These are phyloP conservation scores for Trametes hirsuta DNA, from an alignment of 1,284 basidiomycete genomes.

Conservation along the genomic window DNA sequence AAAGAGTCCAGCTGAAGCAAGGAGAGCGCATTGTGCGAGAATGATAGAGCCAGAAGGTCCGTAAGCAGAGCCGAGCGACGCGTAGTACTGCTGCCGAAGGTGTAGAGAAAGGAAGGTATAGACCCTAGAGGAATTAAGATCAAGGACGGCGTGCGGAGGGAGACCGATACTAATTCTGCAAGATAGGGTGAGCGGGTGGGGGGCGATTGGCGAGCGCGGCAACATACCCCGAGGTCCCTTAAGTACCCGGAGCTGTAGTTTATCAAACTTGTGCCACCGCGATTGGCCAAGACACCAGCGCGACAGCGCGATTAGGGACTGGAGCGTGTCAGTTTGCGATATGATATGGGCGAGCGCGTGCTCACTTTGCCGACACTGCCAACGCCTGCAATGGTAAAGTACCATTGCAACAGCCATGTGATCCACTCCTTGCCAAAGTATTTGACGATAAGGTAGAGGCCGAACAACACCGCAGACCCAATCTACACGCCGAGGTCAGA, in stretches of 20 bases:
- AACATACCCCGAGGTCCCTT: constrained; percentile 50
- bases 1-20: constrained; percentile 91
- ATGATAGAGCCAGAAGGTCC: constrained; percentile 83
- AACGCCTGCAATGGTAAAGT: constrained; percentile 70
- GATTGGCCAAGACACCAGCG: constrained; percentile 49
- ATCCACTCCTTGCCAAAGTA: constrained; percentile 86
- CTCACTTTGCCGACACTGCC: constrained; percentile 74
- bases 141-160: constrained; percentile 66
- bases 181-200: background rate
- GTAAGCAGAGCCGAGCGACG: constrained; percentile 75
- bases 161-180: constrained; percentile 49
- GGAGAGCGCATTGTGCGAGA: constrained; percentile 82
- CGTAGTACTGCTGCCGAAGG: constrained; percentile 46
- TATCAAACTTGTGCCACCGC: constrained; percentile 58
- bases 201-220: background rate
- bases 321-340: constrained; percentile 12
- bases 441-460: constrained; percentile 72
- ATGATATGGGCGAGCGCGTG: background rate
- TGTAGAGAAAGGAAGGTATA: constrained; percentile 72
- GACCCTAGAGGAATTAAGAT: constrained; percentile 66
- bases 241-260: constrained; percentile 45
- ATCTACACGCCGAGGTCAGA: constrained; percentile 43
- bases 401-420: constrained; percentile 77
- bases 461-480: constrained; percentile 66
- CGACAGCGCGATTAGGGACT: constrained; percentile 56